phyloP scores from a whole-genome alignment of 192 early-diverging fungal genomes.

The Chytriomyces hyalinus region DNA sequence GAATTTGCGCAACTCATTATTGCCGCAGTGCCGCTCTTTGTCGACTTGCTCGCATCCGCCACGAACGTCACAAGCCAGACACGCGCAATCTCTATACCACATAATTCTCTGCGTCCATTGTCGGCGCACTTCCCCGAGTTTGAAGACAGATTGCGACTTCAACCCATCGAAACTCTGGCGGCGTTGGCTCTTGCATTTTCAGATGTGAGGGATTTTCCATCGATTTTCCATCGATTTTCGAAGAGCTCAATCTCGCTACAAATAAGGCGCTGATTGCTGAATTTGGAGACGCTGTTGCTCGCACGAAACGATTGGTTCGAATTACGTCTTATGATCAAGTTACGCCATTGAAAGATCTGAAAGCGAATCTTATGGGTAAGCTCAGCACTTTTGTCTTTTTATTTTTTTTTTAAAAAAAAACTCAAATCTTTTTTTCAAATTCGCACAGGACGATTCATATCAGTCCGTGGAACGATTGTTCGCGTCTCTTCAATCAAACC shows the following conservation, averaged over 20 bases:
- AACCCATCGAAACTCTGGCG: background rate
- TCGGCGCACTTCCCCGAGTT: background rate
- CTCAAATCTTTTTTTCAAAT: conserved; percentile 25
- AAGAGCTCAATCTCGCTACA: background rate
- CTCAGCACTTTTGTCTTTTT: background rate
- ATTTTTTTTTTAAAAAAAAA: too few species aligned
- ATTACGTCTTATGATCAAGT: conserved; percentile 56
- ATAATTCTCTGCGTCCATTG: background rate
- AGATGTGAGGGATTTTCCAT: background rate
- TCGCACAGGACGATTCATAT: conserved; percentile 64
- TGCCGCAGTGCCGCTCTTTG: background rate
- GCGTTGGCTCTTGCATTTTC: conserved; percentile 10
- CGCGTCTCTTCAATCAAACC: conserved; percentile 76
- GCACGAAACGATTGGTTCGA: conserved; percentile 36
- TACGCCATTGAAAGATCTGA: conserved; percentile 72
- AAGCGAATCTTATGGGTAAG: conserved; percentile 72
- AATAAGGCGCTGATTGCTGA: conserved; percentile 6
- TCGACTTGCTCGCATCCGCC: background rate
- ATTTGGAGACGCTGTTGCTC: background rate
- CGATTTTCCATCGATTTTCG: background rate
- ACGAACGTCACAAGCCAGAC: background rate
- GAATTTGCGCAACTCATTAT: background rate
- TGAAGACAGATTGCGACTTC: conserved; percentile 4
- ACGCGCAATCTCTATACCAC: background rate
- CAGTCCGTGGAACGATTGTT: conserved; percentile 80